A percentile compares a stretch with the other conserved stretches of the same genome.
Conservation (phyloP, 1,284 basidiomycete species). For the Hemileia vastatrix region DNA sequence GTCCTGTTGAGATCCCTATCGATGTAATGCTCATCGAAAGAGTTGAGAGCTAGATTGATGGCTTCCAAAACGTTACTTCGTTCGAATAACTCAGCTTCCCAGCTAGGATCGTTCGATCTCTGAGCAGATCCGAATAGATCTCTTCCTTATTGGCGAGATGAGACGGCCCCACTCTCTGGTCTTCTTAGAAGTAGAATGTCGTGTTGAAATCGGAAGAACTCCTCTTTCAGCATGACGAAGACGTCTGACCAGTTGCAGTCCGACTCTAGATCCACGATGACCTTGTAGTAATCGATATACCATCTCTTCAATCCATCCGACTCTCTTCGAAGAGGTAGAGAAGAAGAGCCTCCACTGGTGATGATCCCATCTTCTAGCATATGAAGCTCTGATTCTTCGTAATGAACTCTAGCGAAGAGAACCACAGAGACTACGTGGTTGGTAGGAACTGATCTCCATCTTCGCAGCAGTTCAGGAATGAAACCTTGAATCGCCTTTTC, state of each 20-base stretch:
- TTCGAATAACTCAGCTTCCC: conserved; percentile 76
- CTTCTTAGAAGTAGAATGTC: conserved; percentile 33
- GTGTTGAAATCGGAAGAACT: conserved; percentile 22
- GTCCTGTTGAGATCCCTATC: conserved; percentile 88
- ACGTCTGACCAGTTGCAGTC: conserved; percentile 77
- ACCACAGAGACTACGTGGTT: conserved; percentile 92
- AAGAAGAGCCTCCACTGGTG: too few relatives aligned
- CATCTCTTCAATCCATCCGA: conserved; percentile 77
- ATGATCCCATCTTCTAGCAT: conserved; percentile 56
- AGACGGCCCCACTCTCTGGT: too few relatives aligned
- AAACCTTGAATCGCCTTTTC: conserved; percentile 89
- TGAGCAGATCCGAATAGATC: conserved; percentile 31
- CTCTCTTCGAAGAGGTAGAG: conserved; percentile 60
- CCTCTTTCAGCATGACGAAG: conserved; percentile 60
- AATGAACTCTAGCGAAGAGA: conserved; percentile 86
- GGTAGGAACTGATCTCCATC: conserved; percentile 71
- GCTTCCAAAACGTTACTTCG: conserved; percentile 88
- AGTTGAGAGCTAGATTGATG: conserved; percentile 83
- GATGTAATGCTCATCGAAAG: conserved; percentile 88
- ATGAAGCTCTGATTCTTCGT: conserved; percentile 76
- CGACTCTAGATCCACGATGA: conserved; percentile 85
- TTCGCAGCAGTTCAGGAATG: conserved; percentile 69
- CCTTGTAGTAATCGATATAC: conserved; percentile 52
- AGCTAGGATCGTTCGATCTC: conserved; percentile 49
- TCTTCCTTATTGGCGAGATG: conserved; percentile 29